A percentile compares a stretch with the other conserved stretches of the same genome.
These are phyloP conservation scores for Picea abies DNA, from an alignment of 83 land plant species.

Conservation along the genomic window DNA sequence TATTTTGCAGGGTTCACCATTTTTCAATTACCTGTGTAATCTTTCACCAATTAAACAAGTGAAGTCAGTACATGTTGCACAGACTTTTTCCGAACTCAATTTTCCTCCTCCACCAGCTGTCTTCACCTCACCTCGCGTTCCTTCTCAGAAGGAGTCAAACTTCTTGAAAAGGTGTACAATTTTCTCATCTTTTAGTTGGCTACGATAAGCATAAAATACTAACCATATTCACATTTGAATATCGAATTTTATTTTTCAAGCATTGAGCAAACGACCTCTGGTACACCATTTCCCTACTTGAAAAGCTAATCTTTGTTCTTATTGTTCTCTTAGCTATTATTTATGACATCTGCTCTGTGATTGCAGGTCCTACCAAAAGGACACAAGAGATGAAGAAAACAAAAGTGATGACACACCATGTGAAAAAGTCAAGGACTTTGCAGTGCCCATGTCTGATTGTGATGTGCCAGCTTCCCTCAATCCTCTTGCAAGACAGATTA, in stretches of 20 bases:
- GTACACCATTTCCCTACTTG: too few species aligned
- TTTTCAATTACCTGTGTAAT: conserved; percentile 57
- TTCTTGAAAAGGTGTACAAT: conserved; percentile 30
- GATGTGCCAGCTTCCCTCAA: neutral
- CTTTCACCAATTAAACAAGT: conserved; percentile 74
- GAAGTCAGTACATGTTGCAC: conserved; percentile 42
- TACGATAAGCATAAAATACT: too few species aligned
- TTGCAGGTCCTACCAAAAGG: conserved; percentile 7
- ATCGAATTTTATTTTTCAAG: too few species aligned
- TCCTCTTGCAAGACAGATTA: neutral
- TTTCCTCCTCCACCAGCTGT: conserved; percentile 65
- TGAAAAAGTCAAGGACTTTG: conserved; percentile 16
- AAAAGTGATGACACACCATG: neutral
- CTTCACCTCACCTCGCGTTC: conserved; percentile 58
- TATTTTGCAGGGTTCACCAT: conserved; percentile 65
- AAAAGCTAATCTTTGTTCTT: too few species aligned
- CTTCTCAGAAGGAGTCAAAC: conserved; percentile 19
- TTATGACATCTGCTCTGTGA: neutral
- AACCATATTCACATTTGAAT: too few species aligned
- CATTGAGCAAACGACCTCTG: too few species aligned
- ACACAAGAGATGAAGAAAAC: neutral
- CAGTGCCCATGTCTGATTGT: neutral
- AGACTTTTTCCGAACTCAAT: conserved; percentile 42
- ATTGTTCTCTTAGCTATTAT: neutral
- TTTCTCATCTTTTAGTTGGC: neutral